Base-by-base conservation (phyloP, 2,329 filamentous ascomycete species). In the Pseudocercospora vitis region DNA sequence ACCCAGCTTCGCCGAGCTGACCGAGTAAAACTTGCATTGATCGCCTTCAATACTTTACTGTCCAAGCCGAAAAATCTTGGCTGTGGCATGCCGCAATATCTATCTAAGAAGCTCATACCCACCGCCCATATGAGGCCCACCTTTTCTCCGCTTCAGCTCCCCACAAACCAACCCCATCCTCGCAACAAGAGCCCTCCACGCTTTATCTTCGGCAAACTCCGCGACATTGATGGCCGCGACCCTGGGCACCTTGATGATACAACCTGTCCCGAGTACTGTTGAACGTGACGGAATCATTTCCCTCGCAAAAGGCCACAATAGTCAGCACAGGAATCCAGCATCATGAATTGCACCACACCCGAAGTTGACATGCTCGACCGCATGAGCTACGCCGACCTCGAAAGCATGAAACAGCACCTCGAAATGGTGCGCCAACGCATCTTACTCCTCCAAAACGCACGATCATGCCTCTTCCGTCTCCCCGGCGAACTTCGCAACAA, bases 401-500 rank as follows among this genome's bases (percentile, higher is more conserved):
- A 62, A 47, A 23, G 9, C 2, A 52, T 57, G 29, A 63, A 59
- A 49, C 19, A 7, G 7, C 50, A 53, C 21, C 47, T 63, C 14
- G 58, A 61, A 1, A 33, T 23, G 5, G 9, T 58, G 7, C 58
- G 58, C 8, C 50, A 57, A 31, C 60, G 51, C n/a, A 59, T 61
- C 18, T 7, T 63, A 1, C 28, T 52, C 2, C 40, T 63, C 1
- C 58, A 61, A 39, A 63, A 63, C 18, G 47, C 58, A 14, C 42
- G 50, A 32, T 61, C 60, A 18, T 16, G 24, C 3, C 42, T 63
- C 8, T 54, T 61, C 42, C 52, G 45, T 8, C 29, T 63, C 1
- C 58, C 60, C 3, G 50, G 40, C 1, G 58, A 63, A 21, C 29
- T 63, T 8, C 45, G 60, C 3, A 59, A 61, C 19, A 49, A 39